Evolutionary conservation across 169 alveolate genomes (phyloP), one percentile per base, ranked within the genome.

Genomic region (Cryptosporidium bovis): DNA sequence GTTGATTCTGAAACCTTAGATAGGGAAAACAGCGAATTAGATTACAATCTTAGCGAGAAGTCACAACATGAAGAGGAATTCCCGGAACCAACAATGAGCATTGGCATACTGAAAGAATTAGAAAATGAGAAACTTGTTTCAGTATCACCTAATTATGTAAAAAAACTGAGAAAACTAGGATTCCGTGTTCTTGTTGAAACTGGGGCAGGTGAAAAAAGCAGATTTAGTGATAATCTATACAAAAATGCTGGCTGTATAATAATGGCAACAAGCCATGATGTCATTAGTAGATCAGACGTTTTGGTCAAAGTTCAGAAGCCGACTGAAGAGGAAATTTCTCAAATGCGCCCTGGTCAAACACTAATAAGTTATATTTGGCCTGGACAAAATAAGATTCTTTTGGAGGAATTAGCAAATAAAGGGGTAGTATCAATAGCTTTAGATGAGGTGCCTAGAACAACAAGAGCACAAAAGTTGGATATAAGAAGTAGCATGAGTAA

Each of bases 401-500:
- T 94, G 27, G 71, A 82, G 56, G 55, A 64, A 24, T 84, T 92
- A 53, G 92, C 93, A 65, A 64, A 84, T 83, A 82, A 92, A 55
- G 91, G 91, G 69, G 89, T 93, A 13, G 92, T 97, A 29, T 82
- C 94, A 55, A 83, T 95, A 46, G 97, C 98, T 58, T 93, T 95
- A 93, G 98, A 95, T 58, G 92, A 92, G 51, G 97, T 96, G 1
- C 99, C 99, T 16, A 93, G 99, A 68, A 95, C 95, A 51, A 91
- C 97, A 5, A 93, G 96, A 46, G 99, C 99, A 31, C 97, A 97
- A 90, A 93, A 93, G 90, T 90, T 96, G 82, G 99, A 96, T 84
- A 94, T 95, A 55, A 91, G 96, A 58, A 92, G 96, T 66, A 94
- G 97, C 3, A 95, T 93, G 97, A 97, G 97, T 48, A 95, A 95